Evolutionary conservation across 192 early-diverging fungal genomes (phyloP), one percentile per base, ranked within the genome.

Genomic region (Chytriomyces sp.): DNA sequence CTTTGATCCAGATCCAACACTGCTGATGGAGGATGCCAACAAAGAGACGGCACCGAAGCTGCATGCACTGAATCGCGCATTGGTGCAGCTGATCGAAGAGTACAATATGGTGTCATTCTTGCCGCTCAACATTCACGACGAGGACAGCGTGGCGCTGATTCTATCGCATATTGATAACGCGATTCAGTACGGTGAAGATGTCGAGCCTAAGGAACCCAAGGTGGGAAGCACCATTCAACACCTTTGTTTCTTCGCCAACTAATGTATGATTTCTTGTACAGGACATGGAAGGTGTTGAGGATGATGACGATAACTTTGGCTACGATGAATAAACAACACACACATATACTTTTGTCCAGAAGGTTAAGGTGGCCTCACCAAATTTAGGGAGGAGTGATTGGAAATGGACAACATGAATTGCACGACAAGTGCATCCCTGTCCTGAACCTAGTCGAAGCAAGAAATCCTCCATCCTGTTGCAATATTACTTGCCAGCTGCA

Each of bases 41-140:
- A 72, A 75, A 64, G 79, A 77, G 37, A 96, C 91, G 30, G 86
- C 89, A 52, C 76, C 86, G 58, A 89, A 84, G 57, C 96, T 94
- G 77, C 92, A 92, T 66, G 86, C 86, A 28, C 81, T 99, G 39
- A 99, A 98, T 77, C 78, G 84, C 58, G 94, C 95, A 0, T 84
- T 99, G 64, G 95, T 93, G 37, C 89, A 89, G 63, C 78, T 99
- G 87, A 94, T 96, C 72, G 94, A 98, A 34, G 94, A 98, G 73
- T 98, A 91, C 75, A 97, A 93, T 79, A 96, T 99, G 95, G 97
- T 99, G 8, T 86, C 85, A 52, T 97, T 98, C 74, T 72, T 99
- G 56, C 96, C 96, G 49, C 80, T 99, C 25, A 93, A 99, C 76
- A 91, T 96, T 57, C 86, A 85, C 44, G 94, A 99, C 73, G 97